phyloP scores from a whole-genome alignment of 768 basidiomycete genomes.

The Heimioporus sp. region DNA sequence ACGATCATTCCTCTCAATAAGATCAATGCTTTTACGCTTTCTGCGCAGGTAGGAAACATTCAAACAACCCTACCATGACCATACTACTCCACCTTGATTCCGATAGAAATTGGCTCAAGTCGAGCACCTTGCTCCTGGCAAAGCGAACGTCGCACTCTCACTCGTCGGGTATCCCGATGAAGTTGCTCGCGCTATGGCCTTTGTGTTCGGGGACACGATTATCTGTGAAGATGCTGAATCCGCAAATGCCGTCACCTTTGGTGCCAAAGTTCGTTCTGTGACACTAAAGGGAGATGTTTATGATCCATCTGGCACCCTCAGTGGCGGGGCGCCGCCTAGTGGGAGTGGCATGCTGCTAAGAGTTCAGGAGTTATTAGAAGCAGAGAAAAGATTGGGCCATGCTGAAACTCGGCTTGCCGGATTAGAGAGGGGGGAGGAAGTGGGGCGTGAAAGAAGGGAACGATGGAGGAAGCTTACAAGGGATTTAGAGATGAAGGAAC shows the following conservation, averaged over 20 bases:
- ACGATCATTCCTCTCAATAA: slow-evolving; percentile 94
- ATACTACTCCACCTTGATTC: not conserved
- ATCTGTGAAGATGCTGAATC: slow-evolving; percentile 87
- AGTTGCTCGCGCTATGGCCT: slow-evolving; percentile 85
- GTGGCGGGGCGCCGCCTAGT: slow-evolving; percentile 84
- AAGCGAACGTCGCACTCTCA: slow-evolving; percentile 84
- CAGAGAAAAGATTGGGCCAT: slow-evolving; percentile 56
- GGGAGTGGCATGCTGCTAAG: slow-evolving; percentile 71
- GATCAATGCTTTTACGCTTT: slow-evolving; percentile 63
- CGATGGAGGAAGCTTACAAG: slow-evolving; percentile 58
- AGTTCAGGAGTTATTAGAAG: slow-evolving; percentile 77
- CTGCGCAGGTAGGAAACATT: slow-evolving; percentile 43
- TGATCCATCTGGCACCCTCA: slow-evolving; percentile 92
- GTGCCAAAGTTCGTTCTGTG: slow-evolving; percentile 69
- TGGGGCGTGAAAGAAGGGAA: slow-evolving; percentile 51
- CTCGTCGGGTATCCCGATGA: slow-evolving; percentile 81
- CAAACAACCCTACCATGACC: not conserved
- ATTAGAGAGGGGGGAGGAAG: slow-evolving; percentile 55
- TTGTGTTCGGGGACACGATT: slow-evolving; percentile 90
- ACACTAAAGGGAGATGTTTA: slow-evolving; percentile 95
- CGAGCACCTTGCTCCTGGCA: slow-evolving; percentile 67
- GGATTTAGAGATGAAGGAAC: slow-evolving; percentile 86
- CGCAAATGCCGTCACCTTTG: slow-evolving; percentile 87
- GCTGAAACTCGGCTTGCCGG: slow-evolving; percentile 46
- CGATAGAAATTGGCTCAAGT: slow-evolving; percentile 75